Evolutionary conservation across 768 basidiomycete species (phyloP), one percentile per base, ranked within the genome.

Genomic region (Sarcodon aspratus): DNA sequence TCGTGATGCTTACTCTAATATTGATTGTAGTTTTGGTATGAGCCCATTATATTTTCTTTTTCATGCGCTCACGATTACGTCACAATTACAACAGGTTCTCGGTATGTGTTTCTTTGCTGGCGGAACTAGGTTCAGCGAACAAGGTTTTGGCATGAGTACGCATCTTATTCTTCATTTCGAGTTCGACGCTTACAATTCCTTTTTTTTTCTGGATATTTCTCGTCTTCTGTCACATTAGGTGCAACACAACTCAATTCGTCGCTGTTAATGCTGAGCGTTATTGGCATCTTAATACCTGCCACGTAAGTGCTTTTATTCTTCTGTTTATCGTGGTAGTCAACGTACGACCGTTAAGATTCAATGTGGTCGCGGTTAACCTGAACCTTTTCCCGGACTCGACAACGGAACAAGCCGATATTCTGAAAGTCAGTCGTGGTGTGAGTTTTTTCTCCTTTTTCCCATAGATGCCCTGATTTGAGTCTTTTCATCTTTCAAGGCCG

Each of bases 51-150:
- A 27, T 27, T 27, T 27, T 27, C 21, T 27, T 27, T 27, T 27
- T 27, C 21, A 27, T 27, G 21, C 21, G 5, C 21, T 27, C 21
- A 27, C 5, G 2, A 27, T 27, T 27, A 5, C 21, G 5, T 27
- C 21, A 27, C 21, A 27, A 13, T 42, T 9, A 9, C 2, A 9
- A 42, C 27, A 93, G 45, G 80, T 92, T 13, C 72, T 91, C 32
- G 89, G 89, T 45, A 89, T 92, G 89, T 90, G 88, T 58, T 91
- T 91, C 67, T 90, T 91, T 55, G 86, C 84, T 17, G 88, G 87
- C 49, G 88, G 88, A 15, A 66, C 80, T 46, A 76, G 76, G 55
- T 90, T 78, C 58, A 83, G 82, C 15, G 82, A 89, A 55, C 88
- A 90, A 65, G 86, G 81, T 1, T 86, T 89, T 57, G 80, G 81